phyloP scores from a whole-genome alignment of 768 basidiomycete genomes.

The Boletellus emodensis region DNA sequence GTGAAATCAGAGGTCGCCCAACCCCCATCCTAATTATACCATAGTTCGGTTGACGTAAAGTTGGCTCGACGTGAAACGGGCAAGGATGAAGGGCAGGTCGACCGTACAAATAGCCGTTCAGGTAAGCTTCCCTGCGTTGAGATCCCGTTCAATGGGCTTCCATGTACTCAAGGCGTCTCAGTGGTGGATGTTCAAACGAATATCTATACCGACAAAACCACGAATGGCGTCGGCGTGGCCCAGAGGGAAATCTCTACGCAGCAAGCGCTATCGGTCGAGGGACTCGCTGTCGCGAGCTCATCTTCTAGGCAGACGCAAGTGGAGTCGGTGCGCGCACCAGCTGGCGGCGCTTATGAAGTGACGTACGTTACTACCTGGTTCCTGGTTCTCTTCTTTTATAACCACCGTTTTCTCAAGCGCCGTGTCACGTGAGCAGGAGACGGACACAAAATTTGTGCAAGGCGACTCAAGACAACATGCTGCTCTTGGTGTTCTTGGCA shows the following conservation, averaged over 20 bases:
- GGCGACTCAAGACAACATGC: not conserved
- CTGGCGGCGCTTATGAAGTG: not conserved
- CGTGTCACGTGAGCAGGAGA: not conserved
- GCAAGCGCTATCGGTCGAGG: not conserved
- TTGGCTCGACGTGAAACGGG: not conserved
- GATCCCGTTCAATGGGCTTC: not conserved
- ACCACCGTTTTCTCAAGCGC: not conserved
- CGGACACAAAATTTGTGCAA: not conserved
- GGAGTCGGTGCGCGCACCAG: not conserved
- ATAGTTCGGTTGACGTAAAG: not conserved
- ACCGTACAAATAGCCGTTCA: not conserved
- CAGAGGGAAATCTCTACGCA: not conserved
- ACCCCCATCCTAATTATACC: not conserved
- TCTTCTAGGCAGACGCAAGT: not conserved
- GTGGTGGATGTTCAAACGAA: not conserved
- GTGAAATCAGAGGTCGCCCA: not conserved
- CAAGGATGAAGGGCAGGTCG: not conserved
- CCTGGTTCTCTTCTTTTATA: not conserved
- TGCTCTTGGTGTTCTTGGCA: not conserved
- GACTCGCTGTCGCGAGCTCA: not conserved
- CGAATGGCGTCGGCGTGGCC: not conserved
- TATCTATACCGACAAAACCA: not conserved
- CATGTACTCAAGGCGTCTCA: not conserved
- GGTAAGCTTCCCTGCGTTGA: not conserved
- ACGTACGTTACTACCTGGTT: no score